A percentile compares a stretch with the other conserved stretches of the same genome.
Evolutionary conservation across 2,329 filamentous ascomycete species (phyloP).

Genomic region (Lasiodiplodia hormozganensis): DNA sequence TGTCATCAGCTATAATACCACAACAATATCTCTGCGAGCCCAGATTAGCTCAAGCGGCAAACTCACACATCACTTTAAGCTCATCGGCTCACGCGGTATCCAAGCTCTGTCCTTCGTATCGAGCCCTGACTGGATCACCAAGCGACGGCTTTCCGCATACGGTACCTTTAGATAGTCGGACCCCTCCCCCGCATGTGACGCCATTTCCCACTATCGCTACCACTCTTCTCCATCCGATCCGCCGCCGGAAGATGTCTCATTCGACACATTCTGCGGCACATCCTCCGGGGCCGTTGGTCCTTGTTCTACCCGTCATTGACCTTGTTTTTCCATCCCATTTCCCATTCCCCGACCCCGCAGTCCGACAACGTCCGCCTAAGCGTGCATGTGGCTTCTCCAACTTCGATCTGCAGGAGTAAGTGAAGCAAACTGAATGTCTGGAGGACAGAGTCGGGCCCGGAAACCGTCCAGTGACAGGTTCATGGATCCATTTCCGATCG

Average conservation of each 20-base stretch:
- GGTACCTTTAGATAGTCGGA: neutral
- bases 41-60: no score
- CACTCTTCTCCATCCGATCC: neutral
- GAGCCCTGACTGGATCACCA: neutral
- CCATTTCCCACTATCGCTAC: neutral
- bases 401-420: neutral
- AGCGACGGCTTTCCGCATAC: neutral
- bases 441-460: neutral
- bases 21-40: neutral
- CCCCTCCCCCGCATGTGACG: neutral
- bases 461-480: conserved; percentile 3
- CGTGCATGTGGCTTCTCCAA: neutral
- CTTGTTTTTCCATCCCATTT: neutral
- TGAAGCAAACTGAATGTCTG: neutral
- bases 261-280: neutral
- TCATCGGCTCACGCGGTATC: neutral
- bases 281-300: neutral
- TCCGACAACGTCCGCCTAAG: neutral
- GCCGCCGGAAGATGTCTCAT: neutral
- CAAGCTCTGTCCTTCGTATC: neutral
- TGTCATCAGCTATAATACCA: neutral
- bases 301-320: neutral
- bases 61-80: no score
- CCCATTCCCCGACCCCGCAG: neutral
- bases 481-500: conserved; percentile 14